Conservation (phyloP, 495 filamentous ascomycete species). For the Xylaria venustula region DNA sequence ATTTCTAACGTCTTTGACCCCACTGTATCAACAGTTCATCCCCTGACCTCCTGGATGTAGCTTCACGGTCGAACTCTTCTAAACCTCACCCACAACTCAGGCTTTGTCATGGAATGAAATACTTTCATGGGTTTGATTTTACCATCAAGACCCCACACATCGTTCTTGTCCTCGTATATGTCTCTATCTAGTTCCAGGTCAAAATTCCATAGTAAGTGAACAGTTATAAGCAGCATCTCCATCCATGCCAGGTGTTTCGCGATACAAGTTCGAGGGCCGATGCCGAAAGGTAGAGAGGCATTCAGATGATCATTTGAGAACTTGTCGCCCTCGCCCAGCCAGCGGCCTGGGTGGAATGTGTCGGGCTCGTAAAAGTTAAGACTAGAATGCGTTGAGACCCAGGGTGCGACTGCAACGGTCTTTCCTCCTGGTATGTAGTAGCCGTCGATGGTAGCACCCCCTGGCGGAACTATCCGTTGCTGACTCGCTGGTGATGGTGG, state of each 20-base stretch:
- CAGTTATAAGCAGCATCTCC: constrained; percentile 48
- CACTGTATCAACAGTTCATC: too few relatives aligned
- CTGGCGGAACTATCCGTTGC: constrained; percentile 42
- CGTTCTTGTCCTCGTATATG: not conserved
- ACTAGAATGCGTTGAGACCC: constrained; percentile 13
- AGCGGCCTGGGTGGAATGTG: constrained; percentile 53
- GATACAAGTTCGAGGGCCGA: constrained; percentile 56
- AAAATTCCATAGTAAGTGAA: constrained; percentile 48
- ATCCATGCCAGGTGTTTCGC: constrained; percentile 46
- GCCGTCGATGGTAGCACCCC: constrained; percentile 46
- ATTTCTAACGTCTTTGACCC: too few relatives aligned
- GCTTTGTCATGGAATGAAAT: constrained; percentile 6
- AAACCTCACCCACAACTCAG: constrained; percentile 1
- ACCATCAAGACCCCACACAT: constrained; percentile 1
- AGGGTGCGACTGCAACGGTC: constrained; percentile 23
- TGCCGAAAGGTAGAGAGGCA: constrained; percentile 51
- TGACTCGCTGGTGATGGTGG: constrained; percentile 44
- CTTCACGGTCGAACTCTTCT: not conserved
- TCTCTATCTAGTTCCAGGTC: constrained; percentile 38
- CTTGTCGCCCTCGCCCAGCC: constrained; percentile 36
- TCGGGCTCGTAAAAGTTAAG: constrained; percentile 35
- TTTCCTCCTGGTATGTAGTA: constrained; percentile 40
- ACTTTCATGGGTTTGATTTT: constrained; percentile 2
- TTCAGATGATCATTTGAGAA: constrained; percentile 49
- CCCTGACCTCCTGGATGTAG: not conserved